These are phyloP conservation scores for Eucalyptus shirleyi DNA, from an alignment of 345 rosid species.

Conservation along the genomic window DNA sequence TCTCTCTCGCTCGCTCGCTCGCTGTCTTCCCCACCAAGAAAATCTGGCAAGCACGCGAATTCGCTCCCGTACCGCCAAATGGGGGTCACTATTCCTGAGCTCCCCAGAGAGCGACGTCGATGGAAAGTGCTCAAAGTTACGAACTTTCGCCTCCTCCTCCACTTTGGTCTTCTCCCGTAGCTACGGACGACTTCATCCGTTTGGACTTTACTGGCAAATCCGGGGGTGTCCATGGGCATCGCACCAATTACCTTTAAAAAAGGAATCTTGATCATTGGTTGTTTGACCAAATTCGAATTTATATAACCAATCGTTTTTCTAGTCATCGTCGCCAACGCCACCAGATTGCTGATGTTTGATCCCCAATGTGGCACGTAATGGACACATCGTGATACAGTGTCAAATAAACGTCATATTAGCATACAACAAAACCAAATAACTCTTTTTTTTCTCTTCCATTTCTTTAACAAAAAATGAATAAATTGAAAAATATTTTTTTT, in stretches of 20 bases:
- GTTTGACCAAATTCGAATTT: neutral
- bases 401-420: neutral
- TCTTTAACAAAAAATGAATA: too few species aligned
- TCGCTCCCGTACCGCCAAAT: neutral
- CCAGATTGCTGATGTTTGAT: neutral
- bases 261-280: neutral
- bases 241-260: neutral
- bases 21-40: neutral
- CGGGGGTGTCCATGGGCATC: neutral
- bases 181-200: neutral
- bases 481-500: too few species aligned
- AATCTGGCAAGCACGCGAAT: neutral
- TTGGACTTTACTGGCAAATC: neutral
- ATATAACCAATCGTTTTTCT: neutral
- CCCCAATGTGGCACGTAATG: neutral
- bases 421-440: neutral
- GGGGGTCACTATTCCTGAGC: neutral
- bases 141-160: neutral
- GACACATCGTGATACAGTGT: too few species aligned
- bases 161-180: neutral
- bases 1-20: neutral
- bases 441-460: neutral
- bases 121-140: neutral
- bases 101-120: neutral
- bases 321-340: neutral